These are phyloP conservation scores for Clarireedia homoeocarpa DNA, from an alignment of 2,329 filamentous ascomycete genomes.

Conservation along the genomic window DNA sequence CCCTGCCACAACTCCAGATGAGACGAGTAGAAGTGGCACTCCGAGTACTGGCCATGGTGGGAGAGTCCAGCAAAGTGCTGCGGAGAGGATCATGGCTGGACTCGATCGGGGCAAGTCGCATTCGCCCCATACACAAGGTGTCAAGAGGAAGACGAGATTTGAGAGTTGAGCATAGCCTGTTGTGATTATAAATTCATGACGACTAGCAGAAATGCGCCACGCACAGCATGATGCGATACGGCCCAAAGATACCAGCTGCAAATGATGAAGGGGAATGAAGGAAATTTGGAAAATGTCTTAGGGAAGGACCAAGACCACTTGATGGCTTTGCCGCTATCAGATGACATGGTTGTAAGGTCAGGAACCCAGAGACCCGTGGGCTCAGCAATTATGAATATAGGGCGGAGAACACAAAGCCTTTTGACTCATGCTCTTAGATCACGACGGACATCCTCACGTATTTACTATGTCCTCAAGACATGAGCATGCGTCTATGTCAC, in stretches of 20 bases:
- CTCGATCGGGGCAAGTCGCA: conserved; percentile 27
- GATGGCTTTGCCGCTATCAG: too few species aligned
- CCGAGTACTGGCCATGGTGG: conserved; percentile 14
- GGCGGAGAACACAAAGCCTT: not conserved
- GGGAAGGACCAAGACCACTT: too few species aligned
- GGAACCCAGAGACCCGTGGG: too few species aligned
- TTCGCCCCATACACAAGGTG: conserved; percentile 26
- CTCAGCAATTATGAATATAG: too few species aligned
- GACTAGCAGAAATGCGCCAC: not conserved
- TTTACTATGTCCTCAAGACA: not conserved
- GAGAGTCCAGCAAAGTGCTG: conserved; percentile 23
- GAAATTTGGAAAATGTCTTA: too few species aligned
- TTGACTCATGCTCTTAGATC: not conserved
- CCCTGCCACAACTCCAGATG: conserved; percentile 19
- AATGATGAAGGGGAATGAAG: too few species aligned
- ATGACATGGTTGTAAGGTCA: too few species aligned
- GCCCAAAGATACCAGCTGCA: too few species aligned
- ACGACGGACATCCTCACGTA: not conserved
- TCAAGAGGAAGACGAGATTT: conserved; percentile 29
- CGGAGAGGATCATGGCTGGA: conserved; percentile 30
- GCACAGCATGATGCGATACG: too few species aligned
- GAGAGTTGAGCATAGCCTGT: conserved; percentile 22
- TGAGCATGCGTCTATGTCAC: conserved; percentile 14
- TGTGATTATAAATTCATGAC: not conserved
- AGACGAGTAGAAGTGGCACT: conserved; percentile 21